phyloP scores from a whole-genome alignment of 352 stramenopile genomes.

The Phytophthora cactorum region DNA sequence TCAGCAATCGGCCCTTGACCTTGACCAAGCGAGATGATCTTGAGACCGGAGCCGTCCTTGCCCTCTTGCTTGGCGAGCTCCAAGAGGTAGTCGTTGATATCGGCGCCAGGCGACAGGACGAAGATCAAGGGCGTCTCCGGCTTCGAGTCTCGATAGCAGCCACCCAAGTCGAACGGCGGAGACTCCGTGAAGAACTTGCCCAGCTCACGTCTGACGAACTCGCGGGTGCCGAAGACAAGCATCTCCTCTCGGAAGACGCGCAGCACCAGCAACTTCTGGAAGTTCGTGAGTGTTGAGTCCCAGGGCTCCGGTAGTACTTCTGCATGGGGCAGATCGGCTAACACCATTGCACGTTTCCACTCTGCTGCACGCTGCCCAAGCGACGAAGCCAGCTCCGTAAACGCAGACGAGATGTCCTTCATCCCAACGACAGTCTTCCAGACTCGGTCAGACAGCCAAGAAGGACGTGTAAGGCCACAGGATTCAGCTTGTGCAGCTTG shows the following conservation, averaged over 20 bases:
- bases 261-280: constrained; percentile 92
- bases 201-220: constrained; percentile 85
- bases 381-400: constrained; percentile 52
- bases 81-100: constrained; percentile 95
- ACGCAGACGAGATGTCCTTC: constrained; percentile 65
- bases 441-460: constrained; percentile 81
- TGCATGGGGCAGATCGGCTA: constrained; percentile 80
- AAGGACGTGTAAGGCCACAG: constrained; percentile 45
- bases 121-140: constrained; percentile 94
- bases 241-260: constrained; percentile 92
- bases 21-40: constrained; percentile 95
- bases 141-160: constrained; percentile 93
- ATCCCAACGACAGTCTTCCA: constrained; percentile 80
- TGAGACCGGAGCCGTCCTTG: constrained; percentile 86
- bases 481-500: constrained; percentile 47
- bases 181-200: constrained; percentile 90
- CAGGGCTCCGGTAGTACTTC: constrained; percentile 71
- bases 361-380: constrained; percentile 48
- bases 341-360: constrained; percentile 84
- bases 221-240: constrained; percentile 86
- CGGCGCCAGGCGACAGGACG: constrained; percentile 91
- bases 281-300: constrained; percentile 80
- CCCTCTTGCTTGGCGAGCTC: constrained; percentile 90
- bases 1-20: constrained; percentile 94
- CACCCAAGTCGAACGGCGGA: constrained; percentile 92